These are phyloP conservation scores for Skeletonema menzelii DNA, from an alignment of 108 stramenopile genomes.

Conservation along the genomic window DNA sequence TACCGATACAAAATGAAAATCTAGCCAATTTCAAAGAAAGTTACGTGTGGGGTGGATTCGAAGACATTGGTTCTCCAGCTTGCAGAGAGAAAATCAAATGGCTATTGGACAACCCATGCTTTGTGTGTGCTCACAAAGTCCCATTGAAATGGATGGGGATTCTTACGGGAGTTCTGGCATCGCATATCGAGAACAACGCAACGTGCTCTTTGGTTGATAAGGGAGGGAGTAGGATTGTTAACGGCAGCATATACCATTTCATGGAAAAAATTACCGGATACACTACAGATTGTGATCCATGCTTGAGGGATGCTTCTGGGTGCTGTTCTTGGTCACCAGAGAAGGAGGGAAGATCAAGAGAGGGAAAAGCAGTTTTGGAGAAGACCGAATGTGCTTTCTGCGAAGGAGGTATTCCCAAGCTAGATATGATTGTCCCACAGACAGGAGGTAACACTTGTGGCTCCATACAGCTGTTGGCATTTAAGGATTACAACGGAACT, in stretches of 20 bases:
- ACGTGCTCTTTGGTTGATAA: constrained; percentile 14
- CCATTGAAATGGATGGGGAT: constrained; percentile 7
- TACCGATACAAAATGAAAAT: constrained; percentile 1
- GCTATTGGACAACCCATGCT: constrained; percentile 7
- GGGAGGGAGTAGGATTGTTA: constrained; percentile 13
- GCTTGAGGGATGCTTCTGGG: constrained; percentile 8
- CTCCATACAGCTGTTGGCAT: too few relatives aligned
- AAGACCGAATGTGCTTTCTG: too few relatives aligned
- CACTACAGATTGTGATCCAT: constrained; percentile 17
- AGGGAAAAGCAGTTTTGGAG: too few relatives aligned
- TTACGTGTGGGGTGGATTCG: constrained; percentile 18
- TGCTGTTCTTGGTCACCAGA: constrained; percentile 2
- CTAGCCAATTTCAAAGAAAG: neutral
- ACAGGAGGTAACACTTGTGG: too few relatives aligned
- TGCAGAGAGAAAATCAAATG: neutral
- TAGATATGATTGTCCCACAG: too few relatives aligned
- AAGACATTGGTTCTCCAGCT: neutral
- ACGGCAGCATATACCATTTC: constrained; percentile 10
- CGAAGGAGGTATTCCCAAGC: too few relatives aligned
- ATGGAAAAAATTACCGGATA: neutral
- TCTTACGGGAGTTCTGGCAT: constrained; percentile 2
- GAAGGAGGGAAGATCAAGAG: too few relatives aligned
- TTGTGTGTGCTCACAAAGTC: constrained; percentile 16
- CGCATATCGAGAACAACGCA: constrained; percentile 5
- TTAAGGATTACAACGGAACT: too few relatives aligned